Conservation (phyloP, 139 green algal genomes). For the Gonium pectorale region DNA sequence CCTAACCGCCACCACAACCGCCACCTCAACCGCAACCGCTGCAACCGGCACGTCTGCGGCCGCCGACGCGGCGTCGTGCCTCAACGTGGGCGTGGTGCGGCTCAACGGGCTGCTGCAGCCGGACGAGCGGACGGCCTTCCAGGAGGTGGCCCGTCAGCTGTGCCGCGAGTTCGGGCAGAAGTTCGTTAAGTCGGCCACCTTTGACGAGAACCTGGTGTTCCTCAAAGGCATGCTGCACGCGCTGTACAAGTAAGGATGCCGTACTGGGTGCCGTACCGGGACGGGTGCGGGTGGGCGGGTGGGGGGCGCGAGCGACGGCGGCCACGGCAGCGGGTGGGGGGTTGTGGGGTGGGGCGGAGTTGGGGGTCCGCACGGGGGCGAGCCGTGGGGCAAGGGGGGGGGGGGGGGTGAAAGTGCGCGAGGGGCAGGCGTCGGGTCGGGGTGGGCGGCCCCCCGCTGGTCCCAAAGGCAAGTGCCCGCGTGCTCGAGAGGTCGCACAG, state of each 20-base stretch:
- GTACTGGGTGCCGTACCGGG: neutral
- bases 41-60: constrained; percentile 49
- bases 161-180: constrained; percentile 64
- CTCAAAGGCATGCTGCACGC: constrained; percentile 74
- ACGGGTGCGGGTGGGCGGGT: too few relatives aligned
- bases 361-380: too few relatives aligned
- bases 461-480: too few relatives aligned
- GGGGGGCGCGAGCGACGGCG: too few relatives aligned
- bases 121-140: constrained; percentile 81
- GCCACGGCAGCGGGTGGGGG: too few relatives aligned
- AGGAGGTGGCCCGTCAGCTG: constrained; percentile 81
- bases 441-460: too few relatives aligned
- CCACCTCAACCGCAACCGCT: neutral
- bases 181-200: constrained; percentile 65
- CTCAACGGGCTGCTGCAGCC: constrained; percentile 77
- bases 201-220: constrained; percentile 87
- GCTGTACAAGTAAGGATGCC: constrained; percentile 64
- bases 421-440: too few relatives aligned
- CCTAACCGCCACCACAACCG: constrained; percentile 31
- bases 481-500: too few relatives aligned
- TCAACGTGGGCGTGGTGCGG: constrained; percentile 76
- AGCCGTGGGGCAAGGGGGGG: neutral
- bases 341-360: too few relatives aligned
- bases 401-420: too few relatives aligned
- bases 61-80: constrained; percentile 33